These are phyloP conservation scores for Sclerotinia glacialis DNA, from an alignment of 2,329 filamentous ascomycete species.

Conservation along the genomic window DNA sequence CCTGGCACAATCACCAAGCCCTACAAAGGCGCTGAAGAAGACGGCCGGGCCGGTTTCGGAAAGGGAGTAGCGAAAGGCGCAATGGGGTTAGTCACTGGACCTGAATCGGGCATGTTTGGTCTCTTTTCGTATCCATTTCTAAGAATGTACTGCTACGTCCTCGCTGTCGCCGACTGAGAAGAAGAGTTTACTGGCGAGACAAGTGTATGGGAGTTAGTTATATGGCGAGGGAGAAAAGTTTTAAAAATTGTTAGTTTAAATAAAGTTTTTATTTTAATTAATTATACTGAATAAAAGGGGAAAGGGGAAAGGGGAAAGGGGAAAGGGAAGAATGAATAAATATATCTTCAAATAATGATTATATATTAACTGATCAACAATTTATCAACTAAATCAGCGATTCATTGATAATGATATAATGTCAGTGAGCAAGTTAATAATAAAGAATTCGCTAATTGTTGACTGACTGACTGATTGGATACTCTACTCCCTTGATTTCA, in stretches of 20 bases:
- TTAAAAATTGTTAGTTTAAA: too few species aligned
- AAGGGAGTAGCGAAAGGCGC: conserved; percentile 21
- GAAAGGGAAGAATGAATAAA: too few species aligned
- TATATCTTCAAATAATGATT: too few species aligned
- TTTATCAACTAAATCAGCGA: too few species aligned
- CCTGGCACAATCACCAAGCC: conserved; percentile 20
- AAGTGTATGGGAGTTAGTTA: background rate
- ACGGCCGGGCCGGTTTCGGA: conserved; percentile 19
- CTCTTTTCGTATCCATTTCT: conserved; percentile 22
- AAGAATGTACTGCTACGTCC: conserved; percentile 20
- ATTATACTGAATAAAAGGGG: too few species aligned
- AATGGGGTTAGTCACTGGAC: conserved; percentile 17
- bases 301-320: too few species aligned
- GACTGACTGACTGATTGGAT: too few species aligned
- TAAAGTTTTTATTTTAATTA: too few species aligned
- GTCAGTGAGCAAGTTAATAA: too few species aligned
- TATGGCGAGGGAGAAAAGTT: background rate
- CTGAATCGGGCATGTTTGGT: conserved; percentile 22
- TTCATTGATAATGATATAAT: too few species aligned
- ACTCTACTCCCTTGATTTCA: background rate
- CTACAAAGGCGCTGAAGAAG: conserved; percentile 23
- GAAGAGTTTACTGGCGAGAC: background rate
- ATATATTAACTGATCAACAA: too few species aligned
- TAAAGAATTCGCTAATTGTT: too few species aligned
- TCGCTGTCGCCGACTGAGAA: conserved; percentile 11